Conservation (phyloP, 805 yeast genomes). For the Starmerella stellata region DNA sequence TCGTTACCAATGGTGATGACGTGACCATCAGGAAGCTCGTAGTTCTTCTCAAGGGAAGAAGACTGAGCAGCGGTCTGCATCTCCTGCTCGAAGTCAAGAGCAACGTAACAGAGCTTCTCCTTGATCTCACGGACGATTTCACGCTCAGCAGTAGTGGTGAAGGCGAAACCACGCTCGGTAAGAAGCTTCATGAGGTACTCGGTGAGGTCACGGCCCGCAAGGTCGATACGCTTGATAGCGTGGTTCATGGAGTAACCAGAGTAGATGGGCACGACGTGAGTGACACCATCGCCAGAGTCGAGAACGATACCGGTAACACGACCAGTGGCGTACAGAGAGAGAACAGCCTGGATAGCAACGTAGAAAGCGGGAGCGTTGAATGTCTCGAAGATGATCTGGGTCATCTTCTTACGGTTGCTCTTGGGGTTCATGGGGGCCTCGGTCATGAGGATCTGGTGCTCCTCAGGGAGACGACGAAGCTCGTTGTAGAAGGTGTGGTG, state of each 20-base stretch:
- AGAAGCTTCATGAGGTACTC: constrained; percentile 97
- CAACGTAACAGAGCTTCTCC: constrained; percentile 98
- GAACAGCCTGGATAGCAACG: constrained; percentile 96
- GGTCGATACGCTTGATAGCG: constrained; percentile 95
- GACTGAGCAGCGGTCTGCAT: constrained; percentile 98
- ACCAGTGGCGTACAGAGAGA: constrained; percentile 96
- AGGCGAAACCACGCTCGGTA: constrained; percentile 96
- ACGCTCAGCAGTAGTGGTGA: constrained; percentile 98
- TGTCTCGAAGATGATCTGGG: constrained; percentile 97
- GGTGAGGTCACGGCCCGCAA: constrained; percentile 99
- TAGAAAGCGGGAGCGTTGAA: constrained; percentile 99
- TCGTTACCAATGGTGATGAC: constrained; percentile 98
- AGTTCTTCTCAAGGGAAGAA: constrained; percentile 93
- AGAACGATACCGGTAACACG: constrained; percentile 99
- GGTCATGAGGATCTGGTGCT: constrained; percentile 96
- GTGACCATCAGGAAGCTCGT: constrained; percentile 99
- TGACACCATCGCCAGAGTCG: constrained; percentile 99
- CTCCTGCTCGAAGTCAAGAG: constrained; percentile 98
- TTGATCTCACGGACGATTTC: constrained; percentile 88
- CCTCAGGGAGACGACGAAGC: constrained; percentile 99
- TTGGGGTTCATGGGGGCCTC: constrained; percentile 99
- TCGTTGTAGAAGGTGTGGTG: constrained; percentile 99
- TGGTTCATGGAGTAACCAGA: constrained; percentile 99
- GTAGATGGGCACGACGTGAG: constrained; percentile 99
- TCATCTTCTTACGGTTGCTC: constrained; percentile 99